phyloP scores from a whole-genome alignment of 2,329 filamentous ascomycete species.

The Arachnomyces sp. region DNA sequence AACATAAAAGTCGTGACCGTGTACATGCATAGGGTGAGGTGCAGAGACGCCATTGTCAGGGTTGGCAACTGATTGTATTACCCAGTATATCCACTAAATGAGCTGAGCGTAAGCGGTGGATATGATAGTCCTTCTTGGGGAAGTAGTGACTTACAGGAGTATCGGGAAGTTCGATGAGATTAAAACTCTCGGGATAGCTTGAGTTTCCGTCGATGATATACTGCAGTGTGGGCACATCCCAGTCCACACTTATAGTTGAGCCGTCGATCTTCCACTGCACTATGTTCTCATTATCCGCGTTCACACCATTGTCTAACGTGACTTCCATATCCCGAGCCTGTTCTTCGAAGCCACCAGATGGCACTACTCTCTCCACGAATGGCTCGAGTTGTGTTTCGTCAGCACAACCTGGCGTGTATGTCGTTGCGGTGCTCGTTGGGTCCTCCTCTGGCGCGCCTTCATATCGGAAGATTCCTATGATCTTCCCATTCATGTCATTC shows the following conservation, averaged over 20 bases:
- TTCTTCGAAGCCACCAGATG: constrained; percentile 15
- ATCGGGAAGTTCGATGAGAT: constrained; percentile 34
- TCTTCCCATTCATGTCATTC: constrained; percentile 4
- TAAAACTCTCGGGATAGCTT: constrained; percentile 31
- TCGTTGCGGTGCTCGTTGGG: constrained; percentile 9
- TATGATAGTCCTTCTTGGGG: background rate
- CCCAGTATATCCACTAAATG: constrained; percentile 40
- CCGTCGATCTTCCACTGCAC: constrained; percentile 27
- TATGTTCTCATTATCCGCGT: constrained; percentile 11
- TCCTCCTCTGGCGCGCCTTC: constrained; percentile 6
- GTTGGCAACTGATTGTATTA: constrained; percentile 37
- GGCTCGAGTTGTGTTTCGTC: constrained; percentile 13
- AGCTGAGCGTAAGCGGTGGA: constrained; percentile 9
- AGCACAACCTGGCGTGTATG: constrained; percentile 13
- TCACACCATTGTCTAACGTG: constrained; percentile 13
- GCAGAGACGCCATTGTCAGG: constrained; percentile 10
- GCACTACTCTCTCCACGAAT: constrained; percentile 17
- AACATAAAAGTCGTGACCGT: constrained; percentile 21
- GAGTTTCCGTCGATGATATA: constrained; percentile 37
- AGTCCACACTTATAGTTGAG: constrained; percentile 35
- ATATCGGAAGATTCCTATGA: constrained; percentile 6
- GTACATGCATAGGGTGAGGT: constrained; percentile 34
- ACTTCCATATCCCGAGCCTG: constrained; percentile 13
- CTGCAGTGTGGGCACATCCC: constrained; percentile 38
- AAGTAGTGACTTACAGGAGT: constrained; percentile 11